A percentile compares a stretch with the other conserved stretches of the same genome.
Conservation (phyloP, 2,329 filamentous ascomycete genomes). For the Coniochaeta ligniaria region DNA sequence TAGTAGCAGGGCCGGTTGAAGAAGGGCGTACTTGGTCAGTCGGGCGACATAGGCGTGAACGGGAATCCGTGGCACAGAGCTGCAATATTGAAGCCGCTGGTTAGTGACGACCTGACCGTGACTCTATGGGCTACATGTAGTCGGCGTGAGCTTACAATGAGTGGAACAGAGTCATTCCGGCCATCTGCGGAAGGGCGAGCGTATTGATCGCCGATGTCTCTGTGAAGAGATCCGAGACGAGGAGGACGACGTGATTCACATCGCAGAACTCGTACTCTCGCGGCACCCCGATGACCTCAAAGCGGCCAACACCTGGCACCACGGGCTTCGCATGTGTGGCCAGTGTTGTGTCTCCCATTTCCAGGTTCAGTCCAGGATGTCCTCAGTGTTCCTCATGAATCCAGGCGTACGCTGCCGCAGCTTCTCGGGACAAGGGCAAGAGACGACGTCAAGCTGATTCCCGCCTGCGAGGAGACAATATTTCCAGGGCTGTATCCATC, state of each 20-base stretch:
- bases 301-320: not conserved
- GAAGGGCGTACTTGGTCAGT: conserved; percentile 85
- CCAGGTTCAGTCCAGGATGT: not conserved
- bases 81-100: not conserved
- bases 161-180: not conserved
- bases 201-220: not conserved
- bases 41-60: conserved; percentile 90
- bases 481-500: too few species aligned
- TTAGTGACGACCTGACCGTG: not conserved
- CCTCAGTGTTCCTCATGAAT: too few species aligned
- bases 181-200: not conserved
- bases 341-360: not conserved
- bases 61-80: conserved; percentile 50
- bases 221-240: not conserved
- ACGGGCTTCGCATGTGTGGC: not conserved
- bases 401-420: too few species aligned
- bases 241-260: not conserved
- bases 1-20: conserved; percentile 87
- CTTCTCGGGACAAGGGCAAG: too few species aligned
- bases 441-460: too few species aligned
- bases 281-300: not conserved
- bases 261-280: not conserved
- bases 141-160: not conserved
- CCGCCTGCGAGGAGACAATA: too few species aligned
- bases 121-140: not conserved